phyloP scores from a whole-genome alignment of 1,139 yeast species.

The Geotrichum bryndzae region DNA sequence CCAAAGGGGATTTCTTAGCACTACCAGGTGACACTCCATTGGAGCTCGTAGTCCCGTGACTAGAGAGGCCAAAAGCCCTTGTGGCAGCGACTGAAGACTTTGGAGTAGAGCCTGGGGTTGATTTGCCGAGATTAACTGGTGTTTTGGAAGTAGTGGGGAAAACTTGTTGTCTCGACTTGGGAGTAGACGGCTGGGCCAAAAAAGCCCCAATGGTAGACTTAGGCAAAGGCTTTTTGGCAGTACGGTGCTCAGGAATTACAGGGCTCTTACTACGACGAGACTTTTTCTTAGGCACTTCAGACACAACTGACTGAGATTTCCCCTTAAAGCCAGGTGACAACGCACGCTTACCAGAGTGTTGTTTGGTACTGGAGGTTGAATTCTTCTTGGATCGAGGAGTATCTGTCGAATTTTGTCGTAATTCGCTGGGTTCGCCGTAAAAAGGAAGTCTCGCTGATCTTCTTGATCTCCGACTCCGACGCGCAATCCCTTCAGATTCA shows the following conservation, averaged over 20 bases:
- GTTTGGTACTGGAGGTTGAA: neutral
- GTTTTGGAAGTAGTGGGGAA: neutral
- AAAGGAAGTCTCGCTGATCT: neutral
- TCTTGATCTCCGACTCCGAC: neutral
- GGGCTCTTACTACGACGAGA: neutral
- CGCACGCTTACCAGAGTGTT: neutral
- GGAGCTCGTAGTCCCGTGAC: neutral
- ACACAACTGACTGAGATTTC: neutral
- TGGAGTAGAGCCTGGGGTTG: neutral
- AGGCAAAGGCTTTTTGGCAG: neutral
- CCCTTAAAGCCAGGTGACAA: neutral
- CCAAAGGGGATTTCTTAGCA: neutral
- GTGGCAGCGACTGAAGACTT: neutral
- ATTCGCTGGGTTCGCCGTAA: constrained; percentile 6
- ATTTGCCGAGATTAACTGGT: neutral
- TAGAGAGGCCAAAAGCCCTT: neutral
- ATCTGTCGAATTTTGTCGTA: neutral
- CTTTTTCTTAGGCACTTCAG: neutral
- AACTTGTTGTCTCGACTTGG: neutral
- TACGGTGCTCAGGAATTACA: neutral
- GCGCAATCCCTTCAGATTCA: neutral
- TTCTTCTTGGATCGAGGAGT: neutral
- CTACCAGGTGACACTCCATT: neutral
- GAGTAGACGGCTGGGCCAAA: neutral
- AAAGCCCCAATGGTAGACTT: neutral